Evolutionary conservation across 2,329 filamentous ascomycete genomes (phyloP).

Genomic region (Podosphaera xanthii): DNA sequence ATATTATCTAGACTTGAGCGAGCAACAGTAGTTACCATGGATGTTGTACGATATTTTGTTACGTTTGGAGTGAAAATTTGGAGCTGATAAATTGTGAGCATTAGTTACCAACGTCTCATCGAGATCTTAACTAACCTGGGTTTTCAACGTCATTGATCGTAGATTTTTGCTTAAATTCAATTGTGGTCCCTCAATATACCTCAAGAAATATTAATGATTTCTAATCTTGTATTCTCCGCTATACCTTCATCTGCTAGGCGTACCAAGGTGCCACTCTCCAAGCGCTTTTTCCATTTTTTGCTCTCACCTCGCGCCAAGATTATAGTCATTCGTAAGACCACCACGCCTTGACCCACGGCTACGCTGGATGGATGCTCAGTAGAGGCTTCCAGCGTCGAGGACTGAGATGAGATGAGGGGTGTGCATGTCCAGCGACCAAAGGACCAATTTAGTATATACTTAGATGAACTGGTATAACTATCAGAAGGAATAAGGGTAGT

Average conservation of each 20-base stretch:
- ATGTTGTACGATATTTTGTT: no score
- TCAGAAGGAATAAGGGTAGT: neutral
- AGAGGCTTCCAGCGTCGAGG: constrained; percentile 20
- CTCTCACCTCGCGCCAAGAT: constrained; percentile 53
- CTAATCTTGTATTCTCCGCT: neutral
- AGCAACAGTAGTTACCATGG: no score
- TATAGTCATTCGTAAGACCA: constrained; percentile 45
- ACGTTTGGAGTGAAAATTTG: no score
- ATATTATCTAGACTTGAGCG: no score
- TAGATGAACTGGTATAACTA: constrained; percentile 15
- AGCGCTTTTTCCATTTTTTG: constrained; percentile 52
- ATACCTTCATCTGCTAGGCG: constrained; percentile 22
- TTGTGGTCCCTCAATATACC: no score
- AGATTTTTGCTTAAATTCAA: no score
- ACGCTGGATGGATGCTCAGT: constrained; percentile 35
- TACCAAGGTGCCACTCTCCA: constrained; percentile 34
- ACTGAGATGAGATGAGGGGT: constrained; percentile 22
- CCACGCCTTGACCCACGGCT: constrained; percentile 11
- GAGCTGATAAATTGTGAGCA: no score
- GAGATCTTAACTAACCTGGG: no score
- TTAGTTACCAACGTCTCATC: no score
- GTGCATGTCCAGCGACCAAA: constrained; percentile 93
- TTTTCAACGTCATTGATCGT: no score
- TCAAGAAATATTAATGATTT: neutral
- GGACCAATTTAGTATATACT: constrained; percentile 94